Evolutionary conservation across 2,329 filamentous ascomycete genomes (phyloP).

Genomic region (Mollisia scopiformis): DNA sequence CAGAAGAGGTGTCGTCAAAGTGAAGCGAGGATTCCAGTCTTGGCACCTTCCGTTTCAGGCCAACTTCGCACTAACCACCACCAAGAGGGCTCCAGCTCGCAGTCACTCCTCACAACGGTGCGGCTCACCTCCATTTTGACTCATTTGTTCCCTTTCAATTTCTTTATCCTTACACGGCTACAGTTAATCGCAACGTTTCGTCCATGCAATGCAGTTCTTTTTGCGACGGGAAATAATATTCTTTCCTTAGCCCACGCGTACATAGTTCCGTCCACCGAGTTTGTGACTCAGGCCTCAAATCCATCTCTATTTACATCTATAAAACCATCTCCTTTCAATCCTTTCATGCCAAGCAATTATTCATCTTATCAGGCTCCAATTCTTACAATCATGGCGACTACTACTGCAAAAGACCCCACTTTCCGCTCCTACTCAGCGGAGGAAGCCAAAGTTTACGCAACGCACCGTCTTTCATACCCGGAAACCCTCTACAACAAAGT

Average conservation of each 20-base stretch:
- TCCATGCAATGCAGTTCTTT: not conserved
- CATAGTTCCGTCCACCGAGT: not conserved
- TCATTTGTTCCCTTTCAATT: not conserved
- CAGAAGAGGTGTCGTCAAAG: not conserved
- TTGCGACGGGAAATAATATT: not conserved
- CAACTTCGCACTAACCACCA: not conserved
- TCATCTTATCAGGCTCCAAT: not conserved
- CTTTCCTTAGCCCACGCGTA: not conserved
- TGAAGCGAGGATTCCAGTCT: not conserved
- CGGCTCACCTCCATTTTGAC: not conserved
- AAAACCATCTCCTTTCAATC: not conserved
- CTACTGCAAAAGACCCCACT: slow-evolving; percentile 27
- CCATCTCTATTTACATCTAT: not conserved
- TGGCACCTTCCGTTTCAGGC: not conserved
- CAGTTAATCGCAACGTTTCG: not conserved
- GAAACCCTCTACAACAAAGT: slow-evolving; percentile 26
- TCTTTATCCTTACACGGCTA: not conserved
- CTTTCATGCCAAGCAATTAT: not conserved
- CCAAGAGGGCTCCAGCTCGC: no score
- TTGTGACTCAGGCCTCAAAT: not conserved
- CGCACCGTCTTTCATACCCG: slow-evolving; percentile 25
- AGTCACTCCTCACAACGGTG: no score
- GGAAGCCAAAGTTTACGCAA: slow-evolving; percentile 33
- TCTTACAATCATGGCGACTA: not conserved
- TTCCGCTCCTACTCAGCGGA: slow-evolving; percentile 31